These are phyloP conservation scores for Insectozyma bohioensis DNA, from an alignment of 1,139 yeast species.

Conservation along the genomic window DNA sequence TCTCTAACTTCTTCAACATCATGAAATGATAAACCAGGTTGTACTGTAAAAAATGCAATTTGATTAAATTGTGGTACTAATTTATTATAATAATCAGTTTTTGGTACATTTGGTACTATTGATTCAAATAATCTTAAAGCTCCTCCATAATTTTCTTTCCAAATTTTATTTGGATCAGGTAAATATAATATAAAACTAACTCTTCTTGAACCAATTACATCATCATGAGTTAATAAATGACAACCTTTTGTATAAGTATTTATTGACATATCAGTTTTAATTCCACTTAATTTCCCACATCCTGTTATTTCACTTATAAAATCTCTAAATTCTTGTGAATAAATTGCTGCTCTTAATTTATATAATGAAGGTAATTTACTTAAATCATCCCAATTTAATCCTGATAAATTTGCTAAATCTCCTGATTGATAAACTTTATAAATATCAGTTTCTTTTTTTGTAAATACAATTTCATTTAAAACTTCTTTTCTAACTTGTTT, in stretches of 20 bases:
- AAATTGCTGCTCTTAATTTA: slow-evolving; percentile 80
- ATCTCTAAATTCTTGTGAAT: slow-evolving; percentile 81
- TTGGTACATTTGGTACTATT: slow-evolving; percentile 85
- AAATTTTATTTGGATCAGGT: slow-evolving; percentile 85
- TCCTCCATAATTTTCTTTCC: slow-evolving; percentile 93
- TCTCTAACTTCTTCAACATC: slow-evolving; percentile 97
- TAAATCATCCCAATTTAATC: slow-evolving; percentile 75
- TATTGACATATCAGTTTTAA: slow-evolving; percentile 87
- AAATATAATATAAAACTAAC: slow-evolving; percentile 89
- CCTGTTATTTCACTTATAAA: slow-evolving; percentile 80
- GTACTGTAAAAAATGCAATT: slow-evolving; percentile 92
- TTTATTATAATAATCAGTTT: slow-evolving; percentile 66
- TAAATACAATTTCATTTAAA: slow-evolving; percentile 78
- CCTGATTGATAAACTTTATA: slow-evolving; percentile 95
- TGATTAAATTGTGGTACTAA: slow-evolving; percentile 94
- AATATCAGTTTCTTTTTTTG: slow-evolving; percentile 94
- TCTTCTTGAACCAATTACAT: slow-evolving; percentile 93
- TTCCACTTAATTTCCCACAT: slow-evolving; percentile 86
- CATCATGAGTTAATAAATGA: slow-evolving; percentile 93
- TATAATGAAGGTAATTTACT: slow-evolving; percentile 70
- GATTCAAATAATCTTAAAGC: slow-evolving; percentile 86
- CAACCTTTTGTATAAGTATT: slow-evolving; percentile 92
- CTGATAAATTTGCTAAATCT: slow-evolving; percentile 89
- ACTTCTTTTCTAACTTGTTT: slow-evolving; percentile 84
- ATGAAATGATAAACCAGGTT: slow-evolving; percentile 94